Percentiles rank a stretch among this genome's conserved stretches.
phyloP scores from a whole-genome alignment of 2,329 filamentous ascomycete genomes.

The Xylaria multiplex region DNA sequence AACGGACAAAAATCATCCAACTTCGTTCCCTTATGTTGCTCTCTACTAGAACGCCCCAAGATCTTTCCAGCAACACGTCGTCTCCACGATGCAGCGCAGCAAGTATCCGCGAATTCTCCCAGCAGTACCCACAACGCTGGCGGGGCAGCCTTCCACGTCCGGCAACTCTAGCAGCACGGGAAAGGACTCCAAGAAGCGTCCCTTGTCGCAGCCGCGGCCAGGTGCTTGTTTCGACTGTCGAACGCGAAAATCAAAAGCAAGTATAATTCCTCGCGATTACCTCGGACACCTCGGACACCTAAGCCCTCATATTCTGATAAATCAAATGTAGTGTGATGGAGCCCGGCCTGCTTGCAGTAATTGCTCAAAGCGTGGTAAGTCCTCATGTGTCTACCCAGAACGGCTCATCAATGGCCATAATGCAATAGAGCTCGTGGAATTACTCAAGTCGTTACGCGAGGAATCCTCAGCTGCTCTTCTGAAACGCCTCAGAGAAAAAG shows the following conservation, averaged over 20 bases:
- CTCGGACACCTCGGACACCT: too few relatives aligned
- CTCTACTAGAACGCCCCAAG: background rate
- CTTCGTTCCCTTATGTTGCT: background rate
- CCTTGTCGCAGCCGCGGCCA: conserved; percentile 23
- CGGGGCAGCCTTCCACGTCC: background rate
- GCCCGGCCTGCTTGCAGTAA: conserved; percentile 36
- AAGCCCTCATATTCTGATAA: conserved; percentile 1
- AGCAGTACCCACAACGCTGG: background rate
- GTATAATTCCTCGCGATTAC: conserved; percentile 4
- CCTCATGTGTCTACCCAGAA: conserved; percentile 37
- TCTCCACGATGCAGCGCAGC: conserved; percentile 20
- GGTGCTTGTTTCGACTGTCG: conserved; percentile 41
- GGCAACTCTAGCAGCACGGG: background rate
- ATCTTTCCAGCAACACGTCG: background rate
- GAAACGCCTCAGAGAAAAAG: conserved; percentile 37
- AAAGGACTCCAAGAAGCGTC: conserved; percentile 18
- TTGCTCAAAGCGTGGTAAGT: conserved; percentile 35
- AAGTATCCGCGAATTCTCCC: conserved; percentile 27
- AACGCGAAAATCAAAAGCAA: conserved; percentile 39
- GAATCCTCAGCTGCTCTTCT: conserved; percentile 39
- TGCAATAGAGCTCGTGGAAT: conserved; percentile 42
- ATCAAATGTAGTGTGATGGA: conserved; percentile 39
- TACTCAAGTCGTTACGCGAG: conserved; percentile 41
- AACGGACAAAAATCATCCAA: background rate
- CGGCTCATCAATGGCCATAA: conserved; percentile 33